Evolutionary conservation across 2,329 filamentous ascomycete species (phyloP), one percentile per base, ranked within the genome.

Genomic region (Conoideocrella luteorostrata): DNA sequence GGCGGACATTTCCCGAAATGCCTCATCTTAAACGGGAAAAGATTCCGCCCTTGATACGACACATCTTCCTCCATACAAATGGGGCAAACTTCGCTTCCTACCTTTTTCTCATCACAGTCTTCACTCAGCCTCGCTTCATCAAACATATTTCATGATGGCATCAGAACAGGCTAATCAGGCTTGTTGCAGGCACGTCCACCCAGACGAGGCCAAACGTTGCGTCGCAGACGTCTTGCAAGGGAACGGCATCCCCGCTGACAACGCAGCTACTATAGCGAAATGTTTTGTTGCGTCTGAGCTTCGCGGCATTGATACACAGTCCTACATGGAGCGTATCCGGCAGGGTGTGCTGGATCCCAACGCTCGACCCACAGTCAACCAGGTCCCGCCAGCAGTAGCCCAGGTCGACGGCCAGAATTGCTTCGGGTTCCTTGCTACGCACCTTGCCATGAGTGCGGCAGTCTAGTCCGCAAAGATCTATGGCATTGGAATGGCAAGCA

Each of bases 291-390:
- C 78, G 28, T 86, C 86, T 11, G 86, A 91, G 53, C 74, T 91
- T 1, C 80, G 86, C 33, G 86, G 86, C 39, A 80, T 90, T 21
- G 86, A 91, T 57, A 88, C 84, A 0, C 86, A 91, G 1, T 86
- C 82, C 0, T 91, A 91, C 67, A 78, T 90, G 68, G 73, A 78
- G 43, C 81, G 86, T n/a, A 75, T 90, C 49, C 78, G 84, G 2
- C 74, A 82, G 56, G 80, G 81, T 2, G 82, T 86, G 2, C 74
- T 91, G 7, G 70, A 86, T 52, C 68, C 81, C 10, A 61, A 58
- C 10, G 82, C 82, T 1, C 59, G 67, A 4, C 86, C 86, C 0
- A 69, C 66, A 0, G 48, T 89, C 3, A 67, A 56, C 0, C 72
- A 84, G 50, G 62, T 80, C 38, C 90, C 86, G 0, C 84, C 86